phyloP scores from a whole-genome alignment of 768 basidiomycete genomes.

The Mycena pura region DNA sequence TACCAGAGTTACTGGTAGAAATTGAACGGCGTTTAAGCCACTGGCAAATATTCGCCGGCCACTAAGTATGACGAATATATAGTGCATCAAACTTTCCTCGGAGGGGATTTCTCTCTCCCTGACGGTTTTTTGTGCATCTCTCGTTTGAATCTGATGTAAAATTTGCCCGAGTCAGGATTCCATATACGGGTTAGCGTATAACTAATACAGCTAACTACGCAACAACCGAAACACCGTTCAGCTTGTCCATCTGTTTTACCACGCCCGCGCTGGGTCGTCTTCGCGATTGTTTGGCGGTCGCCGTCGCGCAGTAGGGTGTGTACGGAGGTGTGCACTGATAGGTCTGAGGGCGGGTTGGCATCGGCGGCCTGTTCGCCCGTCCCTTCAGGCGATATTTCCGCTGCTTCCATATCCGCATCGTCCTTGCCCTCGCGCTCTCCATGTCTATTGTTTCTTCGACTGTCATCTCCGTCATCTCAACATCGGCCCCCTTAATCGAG shows the following conservation, averaged over 20 bases:
- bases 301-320: conserved; percentile 7
- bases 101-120: too few relatives aligned
- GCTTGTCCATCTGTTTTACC: conserved; percentile 9
- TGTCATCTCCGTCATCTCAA: conserved; percentile 42
- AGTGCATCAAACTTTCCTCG: too few relatives aligned
- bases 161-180: too few relatives aligned
- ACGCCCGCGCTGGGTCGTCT: not conserved
- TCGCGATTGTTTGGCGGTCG: conserved; percentile 25
- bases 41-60: too few relatives aligned
- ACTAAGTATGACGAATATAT: too few relatives aligned
- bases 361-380: conserved; percentile 2
- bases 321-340: not conserved
- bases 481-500: conserved; percentile 44
- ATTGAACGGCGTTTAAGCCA: too few relatives aligned
- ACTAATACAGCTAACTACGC: conserved; percentile 27
- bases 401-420: conserved; percentile 25
- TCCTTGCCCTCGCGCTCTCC: conserved; percentile 43
- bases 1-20: too few relatives aligned
- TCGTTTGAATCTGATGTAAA: too few relatives aligned
- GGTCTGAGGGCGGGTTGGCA: not conserved
- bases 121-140: too few relatives aligned
- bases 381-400: too few relatives aligned
- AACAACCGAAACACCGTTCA: conserved; percentile 6
- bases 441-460: conserved; percentile 55
- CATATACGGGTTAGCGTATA: conserved; percentile 26